These are phyloP conservation scores for Fonsecaea nubica DNA, from an alignment of 2,329 filamentous ascomycete species.

Conservation along the genomic window DNA sequence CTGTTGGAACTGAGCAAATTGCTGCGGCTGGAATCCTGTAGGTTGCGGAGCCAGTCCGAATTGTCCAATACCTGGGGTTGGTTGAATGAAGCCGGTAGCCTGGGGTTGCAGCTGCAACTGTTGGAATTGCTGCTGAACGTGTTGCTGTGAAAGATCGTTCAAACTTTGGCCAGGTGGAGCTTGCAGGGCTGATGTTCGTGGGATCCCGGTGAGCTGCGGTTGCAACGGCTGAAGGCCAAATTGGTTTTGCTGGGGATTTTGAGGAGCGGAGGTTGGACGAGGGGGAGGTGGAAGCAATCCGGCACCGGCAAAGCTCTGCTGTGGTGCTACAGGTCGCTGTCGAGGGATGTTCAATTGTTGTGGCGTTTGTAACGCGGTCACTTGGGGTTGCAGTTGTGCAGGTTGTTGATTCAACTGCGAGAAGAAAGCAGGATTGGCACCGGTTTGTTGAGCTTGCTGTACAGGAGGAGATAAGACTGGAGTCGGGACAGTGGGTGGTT, in stretches of 20 bases:
- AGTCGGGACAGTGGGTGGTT: constrained; percentile 15
- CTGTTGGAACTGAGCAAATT: constrained; percentile 53
- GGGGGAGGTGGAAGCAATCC: constrained; percentile 79
- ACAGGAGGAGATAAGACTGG: constrained; percentile 41
- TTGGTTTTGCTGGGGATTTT: constrained; percentile 71
- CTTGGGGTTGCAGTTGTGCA: constrained; percentile 41
- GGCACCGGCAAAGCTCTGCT: constrained; percentile 61
- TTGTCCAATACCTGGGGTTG: constrained; percentile 43
- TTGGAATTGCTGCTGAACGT: constrained; percentile 64
- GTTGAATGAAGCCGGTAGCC: constrained; percentile 65
- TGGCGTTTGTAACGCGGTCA: constrained; percentile 42
- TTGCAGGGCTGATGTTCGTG: constrained; percentile 63
- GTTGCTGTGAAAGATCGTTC: constrained; percentile 72
- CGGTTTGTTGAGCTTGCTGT: constrained; percentile 49
- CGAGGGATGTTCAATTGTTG: constrained; percentile 52
- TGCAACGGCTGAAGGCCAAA: constrained; percentile 79
- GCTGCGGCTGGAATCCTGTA: constrained; percentile 61
- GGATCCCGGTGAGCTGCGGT: constrained; percentile 80
- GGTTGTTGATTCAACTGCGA: constrained; percentile 53
- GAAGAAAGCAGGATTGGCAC: constrained; percentile 59
- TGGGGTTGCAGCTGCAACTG: constrained; percentile 64
- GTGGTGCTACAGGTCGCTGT: constrained; percentile 73
- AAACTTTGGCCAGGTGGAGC: constrained; percentile 78
- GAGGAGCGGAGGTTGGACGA: constrained; percentile 84
- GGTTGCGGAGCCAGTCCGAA: constrained; percentile 54